These are phyloP conservation scores for Malassezia globosa DNA, from an alignment of 1,284 basidiomycete genomes.

Conservation along the genomic window DNA sequence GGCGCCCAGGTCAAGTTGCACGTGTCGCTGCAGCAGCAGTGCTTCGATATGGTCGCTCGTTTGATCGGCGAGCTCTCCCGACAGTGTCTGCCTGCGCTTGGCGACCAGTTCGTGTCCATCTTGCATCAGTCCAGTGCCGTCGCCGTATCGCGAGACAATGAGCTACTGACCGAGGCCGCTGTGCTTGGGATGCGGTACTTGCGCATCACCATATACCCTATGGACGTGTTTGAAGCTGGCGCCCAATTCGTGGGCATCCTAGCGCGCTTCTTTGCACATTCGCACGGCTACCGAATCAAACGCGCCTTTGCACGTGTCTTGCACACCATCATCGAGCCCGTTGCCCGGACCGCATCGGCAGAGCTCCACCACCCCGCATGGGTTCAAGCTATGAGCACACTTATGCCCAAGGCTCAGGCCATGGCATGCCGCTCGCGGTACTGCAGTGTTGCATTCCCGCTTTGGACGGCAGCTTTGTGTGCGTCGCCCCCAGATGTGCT, in stretches of 20 bases:
- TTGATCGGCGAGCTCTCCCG: slow-evolving; percentile 39
- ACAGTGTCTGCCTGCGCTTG: slow-evolving; percentile 29
- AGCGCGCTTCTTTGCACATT: slow-evolving; percentile 68
- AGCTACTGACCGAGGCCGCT: slow-evolving; percentile 33
- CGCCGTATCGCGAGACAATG: slow-evolving; percentile 29
- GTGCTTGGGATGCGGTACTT: slow-evolving; percentile 39
- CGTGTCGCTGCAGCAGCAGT: slow-evolving; percentile 24
- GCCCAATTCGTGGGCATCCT: slow-evolving; percentile 79
- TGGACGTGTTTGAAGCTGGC: slow-evolving; percentile 82
- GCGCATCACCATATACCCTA: slow-evolving; percentile 57
- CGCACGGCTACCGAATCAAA: slow-evolving; percentile 75
- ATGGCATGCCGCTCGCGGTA: slow-evolving; percentile 84
- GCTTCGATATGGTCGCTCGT: slow-evolving; percentile 34
- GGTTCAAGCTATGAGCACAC: slow-evolving; percentile 76
- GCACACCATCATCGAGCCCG: slow-evolving; percentile 68
- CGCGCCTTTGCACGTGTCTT: slow-evolving; percentile 74
- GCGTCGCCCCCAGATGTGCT: slow-evolving; percentile 79
- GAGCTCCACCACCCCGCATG: slow-evolving; percentile 92
- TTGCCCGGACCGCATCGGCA: slow-evolving; percentile 81
- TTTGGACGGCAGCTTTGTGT: slow-evolving; percentile 71
- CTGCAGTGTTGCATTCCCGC: slow-evolving; percentile 75
- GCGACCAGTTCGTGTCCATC: slow-evolving; percentile 39
- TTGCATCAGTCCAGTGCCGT: slow-evolving; percentile 29
- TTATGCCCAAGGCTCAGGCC: slow-evolving; percentile 69
- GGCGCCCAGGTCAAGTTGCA: slow-evolving; percentile 19